Conservation (phyloP, 1,139 yeast species). For the Suhomyces taliae region DNA sequence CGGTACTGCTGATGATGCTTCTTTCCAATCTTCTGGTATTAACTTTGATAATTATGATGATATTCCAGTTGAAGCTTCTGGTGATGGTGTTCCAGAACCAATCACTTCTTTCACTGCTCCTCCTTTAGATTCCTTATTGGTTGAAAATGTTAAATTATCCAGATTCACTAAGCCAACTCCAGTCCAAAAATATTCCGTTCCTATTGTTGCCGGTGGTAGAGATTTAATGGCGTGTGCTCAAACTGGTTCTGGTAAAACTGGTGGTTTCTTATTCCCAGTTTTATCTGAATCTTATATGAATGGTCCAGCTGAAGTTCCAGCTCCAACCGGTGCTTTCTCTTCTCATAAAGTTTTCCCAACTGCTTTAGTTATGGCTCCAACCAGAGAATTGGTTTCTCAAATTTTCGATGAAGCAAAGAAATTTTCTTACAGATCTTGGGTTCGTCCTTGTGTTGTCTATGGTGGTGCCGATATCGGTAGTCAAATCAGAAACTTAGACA, state of each 20-base stretch:
- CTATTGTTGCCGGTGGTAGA: constrained; percentile 92
- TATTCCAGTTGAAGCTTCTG: constrained; percentile 97
- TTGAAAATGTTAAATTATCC: constrained; percentile 83
- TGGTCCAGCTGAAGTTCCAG: constrained; percentile 79
- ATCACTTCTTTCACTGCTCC: constrained; percentile 85
- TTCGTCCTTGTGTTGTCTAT: constrained; percentile 91
- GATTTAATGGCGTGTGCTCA: constrained; percentile 99
- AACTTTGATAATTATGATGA: constrained; percentile 98
- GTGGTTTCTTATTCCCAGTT: constrained; percentile 98
- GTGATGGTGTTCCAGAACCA: constrained; percentile 94
- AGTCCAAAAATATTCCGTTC: constrained; percentile 97
- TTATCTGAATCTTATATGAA: constrained; percentile 83
- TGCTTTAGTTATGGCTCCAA: constrained; percentile 93
- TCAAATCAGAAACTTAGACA: constrained; percentile 86
- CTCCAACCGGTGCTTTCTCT: constrained; percentile 55
- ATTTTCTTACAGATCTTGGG: constrained; percentile 98
- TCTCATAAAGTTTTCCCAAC: constrained; percentile 88
- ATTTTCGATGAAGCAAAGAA: constrained; percentile 94
- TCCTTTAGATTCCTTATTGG: constrained; percentile 83
- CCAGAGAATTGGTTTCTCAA: constrained; percentile 97
- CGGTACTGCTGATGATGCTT: constrained; percentile 82
- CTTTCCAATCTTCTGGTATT: constrained; percentile 91
- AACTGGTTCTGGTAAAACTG: constrained; percentile 99
- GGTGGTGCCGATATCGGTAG: constrained; percentile 95
- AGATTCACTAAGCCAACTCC: constrained; percentile 97